Base-by-base conservation (phyloP, 495 filamentous ascomycete species). In the Podospora tetraspora region DNA sequence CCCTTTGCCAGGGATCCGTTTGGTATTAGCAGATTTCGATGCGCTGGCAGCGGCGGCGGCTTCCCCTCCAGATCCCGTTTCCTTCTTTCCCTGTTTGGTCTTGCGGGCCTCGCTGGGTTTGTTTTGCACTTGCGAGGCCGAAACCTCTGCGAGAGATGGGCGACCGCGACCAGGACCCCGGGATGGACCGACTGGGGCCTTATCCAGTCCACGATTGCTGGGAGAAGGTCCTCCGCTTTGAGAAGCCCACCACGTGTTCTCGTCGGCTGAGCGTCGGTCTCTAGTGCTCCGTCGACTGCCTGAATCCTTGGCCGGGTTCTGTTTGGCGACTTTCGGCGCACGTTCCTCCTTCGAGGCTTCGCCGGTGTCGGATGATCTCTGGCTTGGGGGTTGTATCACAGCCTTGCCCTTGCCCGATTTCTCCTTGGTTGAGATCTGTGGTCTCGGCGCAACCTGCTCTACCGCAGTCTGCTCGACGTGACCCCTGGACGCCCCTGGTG, bases 91-190 rank as follows among this genome's bases (percentile, higher is more conserved):
- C 70, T 72, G 21, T 75, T 72, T 8, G 68, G 67, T 27, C 59
- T 16, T 60, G 59, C 57, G 43, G 43, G 5, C 19, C 16, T 8
- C 43, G 16, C 43, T n/a, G 11, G 43, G 4, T 61, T 69, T 65
- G 61, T 74, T 74, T 25, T 78, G 76, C 1, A 68, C 68, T 56
- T 69, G 63, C 3, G 73, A 72, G 22, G 72, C 59, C 9, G 76
- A 60, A 0, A 74, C 59, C 37, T 79, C 76, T 24, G 66, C 66
- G 0, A 79, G 57, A 2, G 72, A 70, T 3, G 66, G 63, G 6
- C 75, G 71, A n/a, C 65, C 64, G 13, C 66, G 70, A n/a, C 69
- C 66, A 24, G 21, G 37, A n/a, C 70, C 67, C 32, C 59, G 24
- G 2, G 63, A 30, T 8, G 23, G 58, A 7, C 32, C 64, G 9